Evolutionary conservation across 805 yeast species (phyloP), one percentile per base, ranked within the genome.

Genomic region (Debaryomyces maramus): DNA sequence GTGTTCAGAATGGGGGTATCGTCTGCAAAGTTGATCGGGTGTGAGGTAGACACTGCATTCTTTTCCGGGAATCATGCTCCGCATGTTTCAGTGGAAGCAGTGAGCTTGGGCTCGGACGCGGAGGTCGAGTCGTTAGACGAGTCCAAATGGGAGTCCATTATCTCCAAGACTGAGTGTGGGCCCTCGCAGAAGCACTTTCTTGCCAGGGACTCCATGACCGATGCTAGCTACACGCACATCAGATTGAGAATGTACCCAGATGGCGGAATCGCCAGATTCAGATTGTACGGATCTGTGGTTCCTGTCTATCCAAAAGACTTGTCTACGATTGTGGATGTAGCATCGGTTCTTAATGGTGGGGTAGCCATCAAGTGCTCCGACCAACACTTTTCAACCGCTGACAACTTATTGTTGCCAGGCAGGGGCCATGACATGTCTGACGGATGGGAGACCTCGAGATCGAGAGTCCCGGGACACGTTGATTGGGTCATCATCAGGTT

Each of bases 51-150:
- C 62, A 91, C 99, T 9, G 91, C 97, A 1, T 88, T 80, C 55
- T 91, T 91, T 77, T 83, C 81, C 62, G 99, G 99, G 22, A 91
- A 91, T 67, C 96, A 91, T 57, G 98, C 98, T 1, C 97, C 97
- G 11, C 77, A 64, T 23, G 84, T 91, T 47, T 78, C 90, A 4
- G 95, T 91, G 16, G 97, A 93, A 60, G 96, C 85, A 29, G 59
- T 73, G 4, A 56, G 56, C 27, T 46, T 63, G 19, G 41, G 58
- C n/a, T 67, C 63, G 28, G 76, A 66, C 35, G 53, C 56, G 7
- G 61, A 60, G 13, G 44, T 49, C 10, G 51, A 55, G 3, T 6
- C 18, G 10, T 30, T 36, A 15, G 53, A 54, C 20, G 52, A 50
- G n/a, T 70, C 71, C 15, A 52, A 68, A 19, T 91, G 99, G 99